Evolutionary conservation across 352 stramenopile species (phyloP), one percentile per base, ranked within the genome.

Genomic region (Sclerospora graminicola): DNA sequence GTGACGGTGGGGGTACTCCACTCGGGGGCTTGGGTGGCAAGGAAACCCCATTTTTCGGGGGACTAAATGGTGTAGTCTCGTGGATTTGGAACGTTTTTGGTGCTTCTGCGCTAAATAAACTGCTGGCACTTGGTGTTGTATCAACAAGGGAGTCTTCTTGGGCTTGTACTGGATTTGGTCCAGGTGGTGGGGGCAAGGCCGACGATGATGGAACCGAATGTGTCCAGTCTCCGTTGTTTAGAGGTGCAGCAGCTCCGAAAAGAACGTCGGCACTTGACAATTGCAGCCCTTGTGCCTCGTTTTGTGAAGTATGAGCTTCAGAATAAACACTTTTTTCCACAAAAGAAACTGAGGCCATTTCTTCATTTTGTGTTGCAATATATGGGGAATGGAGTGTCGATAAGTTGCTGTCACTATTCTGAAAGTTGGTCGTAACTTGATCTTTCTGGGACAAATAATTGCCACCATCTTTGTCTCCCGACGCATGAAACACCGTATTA

Each of bases 121-220:
- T 66, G 40, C 51, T 66, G 9, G 57, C 44, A 41, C 45, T 75
- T 24, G 58, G 31, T 45, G 58, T n/a, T 10, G 48, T 39, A 24
- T 34, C 54, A n/a, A 58, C 35, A 48, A 72, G 72, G 15, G 65
- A 57, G n/a, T n/a, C n/a, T 36, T 72, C 49, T 5, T 62, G 57
- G 2, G 55, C 38, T 49, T 60, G 61, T 24, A 26, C 48, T 34
- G 40, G 46, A 20, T 50, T 66, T 7, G 48, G 26, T 20, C 35
- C 33, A 33, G 51, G 30, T 8, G 28, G 42, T 37, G 30, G 8
- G 37, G 24, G 23, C n/a, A 51, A 41, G 40, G 31, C 7, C 20
- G 40, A 31, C 11, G 42, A 14, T 6, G 16, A 35, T 35, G 30
- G 13, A 24, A 37, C 1, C 16, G 38, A 8, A 9, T 42, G 44